Evolutionary conservation across 1,284 basidiomycete genomes (phyloP).

Genomic region (Melampsora americana): DNA sequence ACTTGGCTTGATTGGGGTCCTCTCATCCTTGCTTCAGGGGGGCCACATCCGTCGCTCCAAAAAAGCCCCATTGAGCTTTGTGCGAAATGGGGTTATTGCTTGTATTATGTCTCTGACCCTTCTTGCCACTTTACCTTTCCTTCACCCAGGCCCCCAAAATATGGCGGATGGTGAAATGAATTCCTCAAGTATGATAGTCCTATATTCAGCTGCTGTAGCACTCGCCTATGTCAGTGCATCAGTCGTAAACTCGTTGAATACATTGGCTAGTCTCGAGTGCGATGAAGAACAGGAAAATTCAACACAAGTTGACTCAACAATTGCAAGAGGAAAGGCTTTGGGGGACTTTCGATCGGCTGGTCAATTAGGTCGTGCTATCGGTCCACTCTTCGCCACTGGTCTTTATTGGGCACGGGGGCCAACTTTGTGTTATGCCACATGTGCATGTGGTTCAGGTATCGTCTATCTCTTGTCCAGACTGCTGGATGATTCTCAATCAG

Average conservation of each 20-base stretch:
- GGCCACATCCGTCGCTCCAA: conserved; percentile 76
- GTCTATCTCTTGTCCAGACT: not conserved
- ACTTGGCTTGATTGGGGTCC: conserved; percentile 75
- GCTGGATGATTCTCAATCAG: too few species aligned
- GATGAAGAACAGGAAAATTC: conserved; percentile 65
- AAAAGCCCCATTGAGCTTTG: conserved; percentile 72
- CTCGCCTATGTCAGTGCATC: conserved; percentile 86
- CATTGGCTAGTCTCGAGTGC: conserved; percentile 78
- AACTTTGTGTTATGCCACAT: conserved; percentile 33
- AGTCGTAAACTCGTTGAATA: conserved; percentile 81
- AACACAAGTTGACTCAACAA: conserved; percentile 49
- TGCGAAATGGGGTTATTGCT: conserved; percentile 68
- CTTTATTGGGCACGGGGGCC: conserved; percentile 42
- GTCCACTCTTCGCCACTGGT: conserved; percentile 71
- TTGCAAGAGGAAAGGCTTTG: conserved; percentile 57
- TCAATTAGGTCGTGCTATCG: conserved; percentile 81
- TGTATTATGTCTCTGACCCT: conserved; percentile 68
- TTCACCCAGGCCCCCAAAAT: conserved; percentile 47
- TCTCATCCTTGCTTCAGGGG: conserved; percentile 80
- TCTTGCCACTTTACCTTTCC: conserved; percentile 66
- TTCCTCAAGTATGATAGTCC: conserved; percentile 57
- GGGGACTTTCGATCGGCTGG: conserved; percentile 80
- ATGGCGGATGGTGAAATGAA: conserved; percentile 18
- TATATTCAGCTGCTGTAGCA: conserved; percentile 72
- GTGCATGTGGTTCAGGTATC: conserved; percentile 10